Evolutionary conservation across 1,139 yeast genomes (phyloP).

Genomic region (Blastobotrys petasosporus): DNA sequence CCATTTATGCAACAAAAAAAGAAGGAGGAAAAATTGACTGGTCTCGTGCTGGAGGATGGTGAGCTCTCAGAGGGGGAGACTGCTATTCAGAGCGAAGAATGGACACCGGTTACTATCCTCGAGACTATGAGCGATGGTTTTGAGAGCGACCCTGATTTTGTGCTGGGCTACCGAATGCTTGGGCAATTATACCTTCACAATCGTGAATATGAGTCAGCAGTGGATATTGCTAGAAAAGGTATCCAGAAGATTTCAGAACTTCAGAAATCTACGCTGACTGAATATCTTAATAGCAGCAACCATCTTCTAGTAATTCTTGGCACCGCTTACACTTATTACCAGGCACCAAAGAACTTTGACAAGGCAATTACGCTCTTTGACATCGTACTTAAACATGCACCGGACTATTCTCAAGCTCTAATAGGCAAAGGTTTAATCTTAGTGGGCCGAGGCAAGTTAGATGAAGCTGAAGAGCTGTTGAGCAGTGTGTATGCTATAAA

Average conservation of each 20-base stretch:
- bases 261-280: conserved; percentile 43
- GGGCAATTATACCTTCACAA: conserved; percentile 55
- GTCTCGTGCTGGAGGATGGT: conserved; percentile 5
- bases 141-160: conserved; percentile 42
- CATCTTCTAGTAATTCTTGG: conserved; percentile 66
- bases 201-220: conserved; percentile 60
- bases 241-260: conserved; percentile 44
- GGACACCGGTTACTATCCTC: conserved; percentile 50
- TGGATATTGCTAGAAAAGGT: conserved; percentile 58
- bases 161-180: conserved; percentile 60
- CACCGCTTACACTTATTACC: conserved; percentile 71
- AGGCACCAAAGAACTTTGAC: conserved; percentile 81
- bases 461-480: conserved; percentile 50
- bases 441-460: conserved; percentile 56
- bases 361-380: conserved; percentile 71
- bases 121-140: conserved; percentile 52
- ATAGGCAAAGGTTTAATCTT: conserved; percentile 79
- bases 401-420: conserved; percentile 53
- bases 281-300: conserved; percentile 47
- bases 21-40: conserved; percentile 7
- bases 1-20: conserved; percentile 39
- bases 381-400: conserved; percentile 47
- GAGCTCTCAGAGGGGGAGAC: conserved; percentile 17
- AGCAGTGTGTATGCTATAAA: conserved; percentile 44
- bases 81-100: conserved; percentile 16